Percentiles rank a stretch among this genome's conserved stretches.
Conservation (phyloP, 345 rosid species). For the Euphorbia lathyris region DNA sequence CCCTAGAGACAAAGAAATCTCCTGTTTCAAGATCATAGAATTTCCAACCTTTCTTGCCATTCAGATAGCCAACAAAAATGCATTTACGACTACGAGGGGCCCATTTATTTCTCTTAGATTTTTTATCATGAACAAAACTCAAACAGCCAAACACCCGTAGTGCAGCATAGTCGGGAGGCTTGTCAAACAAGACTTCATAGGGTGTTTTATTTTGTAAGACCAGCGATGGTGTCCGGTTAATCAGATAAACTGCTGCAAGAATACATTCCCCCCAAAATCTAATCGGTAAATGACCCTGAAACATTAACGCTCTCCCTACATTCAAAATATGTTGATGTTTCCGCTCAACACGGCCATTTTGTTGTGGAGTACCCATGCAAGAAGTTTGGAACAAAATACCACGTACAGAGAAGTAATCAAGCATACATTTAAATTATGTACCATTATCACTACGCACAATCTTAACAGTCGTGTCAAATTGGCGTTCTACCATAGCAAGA, state of each 20-base stretch:
- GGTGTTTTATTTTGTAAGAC: background rate
- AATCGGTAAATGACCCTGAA: background rate
- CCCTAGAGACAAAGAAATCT: background rate
- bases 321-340: conserved; percentile 15
- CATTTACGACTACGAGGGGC: background rate
- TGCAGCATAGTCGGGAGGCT: background rate
- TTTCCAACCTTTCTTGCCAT: background rate
- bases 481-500: background rate
- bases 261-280: conserved; percentile 16
- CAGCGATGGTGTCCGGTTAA: background rate
- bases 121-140: background rate
- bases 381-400: background rate
- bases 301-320: background rate
- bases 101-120: background rate
- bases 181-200: background rate
- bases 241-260: background rate
- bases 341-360: conserved; percentile 11
- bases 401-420: background rate
- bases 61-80: background rate
- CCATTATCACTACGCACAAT: conserved; percentile 11
- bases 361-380: conserved; percentile 8
- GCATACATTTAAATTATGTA: background rate
- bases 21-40: conserved; percentile 1
- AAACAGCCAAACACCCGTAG: background rate
- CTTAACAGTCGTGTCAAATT: background rate